These are phyloP conservation scores for Aplosporella prunicola DNA, from an alignment of 2,329 filamentous ascomycete genomes.

Conservation along the genomic window DNA sequence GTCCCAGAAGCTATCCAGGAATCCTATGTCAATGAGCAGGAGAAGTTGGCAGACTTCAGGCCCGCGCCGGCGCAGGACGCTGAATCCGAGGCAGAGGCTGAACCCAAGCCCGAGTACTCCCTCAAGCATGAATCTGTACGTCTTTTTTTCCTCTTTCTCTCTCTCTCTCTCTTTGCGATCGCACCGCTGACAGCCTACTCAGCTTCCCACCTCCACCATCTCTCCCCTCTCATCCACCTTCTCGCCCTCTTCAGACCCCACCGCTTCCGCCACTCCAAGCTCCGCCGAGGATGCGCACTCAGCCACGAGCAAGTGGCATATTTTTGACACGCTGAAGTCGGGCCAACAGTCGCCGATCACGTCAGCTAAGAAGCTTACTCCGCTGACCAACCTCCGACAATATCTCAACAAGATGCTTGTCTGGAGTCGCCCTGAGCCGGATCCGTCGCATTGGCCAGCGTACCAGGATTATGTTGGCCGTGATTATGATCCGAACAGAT, in stretches of 20 bases:
- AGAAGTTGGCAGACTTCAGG: neutral
- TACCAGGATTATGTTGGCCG: constrained; percentile 33
- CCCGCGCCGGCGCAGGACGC: constrained; percentile 9
- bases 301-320: constrained; percentile 10
- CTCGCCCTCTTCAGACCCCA: neutral
- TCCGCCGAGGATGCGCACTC: too few relatives aligned
- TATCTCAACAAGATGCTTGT: constrained; percentile 35
- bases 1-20: neutral
- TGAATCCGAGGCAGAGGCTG: constrained; percentile 3
- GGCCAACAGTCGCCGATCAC: constrained; percentile 3
- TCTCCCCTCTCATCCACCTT: neutral
- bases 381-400: constrained; percentile 19
- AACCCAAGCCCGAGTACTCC: constrained; percentile 8
- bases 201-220: constrained; percentile 4
- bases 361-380: constrained; percentile 6
- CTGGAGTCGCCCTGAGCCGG: constrained; percentile 27
- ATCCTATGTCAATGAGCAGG: constrained; percentile 1
- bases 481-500: constrained; percentile 40
- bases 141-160: neutral
- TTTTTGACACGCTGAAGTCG: constrained; percentile 8
- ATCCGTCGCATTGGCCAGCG: constrained; percentile 35
- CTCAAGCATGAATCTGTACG: constrained; percentile 7
- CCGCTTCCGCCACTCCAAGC: neutral
- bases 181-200: neutral
- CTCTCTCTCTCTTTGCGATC: too few relatives aligned